Evolutionary conservation across 2,329 filamentous ascomycete species (phyloP).

Genomic region (Metarhizium sp.): DNA sequence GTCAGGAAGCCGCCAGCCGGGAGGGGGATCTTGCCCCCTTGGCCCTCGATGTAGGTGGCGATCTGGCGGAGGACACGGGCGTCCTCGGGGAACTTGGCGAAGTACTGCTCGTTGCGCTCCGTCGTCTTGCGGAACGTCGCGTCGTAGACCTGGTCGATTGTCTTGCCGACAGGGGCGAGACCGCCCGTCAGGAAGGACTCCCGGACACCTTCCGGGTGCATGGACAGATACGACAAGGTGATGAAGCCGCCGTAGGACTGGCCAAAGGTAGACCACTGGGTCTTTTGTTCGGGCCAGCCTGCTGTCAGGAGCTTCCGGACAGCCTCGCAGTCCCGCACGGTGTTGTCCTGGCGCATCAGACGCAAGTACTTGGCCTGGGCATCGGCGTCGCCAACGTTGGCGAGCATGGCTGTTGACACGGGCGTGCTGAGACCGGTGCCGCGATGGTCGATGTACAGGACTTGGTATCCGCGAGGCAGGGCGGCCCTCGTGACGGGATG

Average conservation of each 20-base stretch:
- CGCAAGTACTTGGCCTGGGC: slow-evolving; percentile 75
- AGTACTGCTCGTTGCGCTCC: slow-evolving; percentile 70
- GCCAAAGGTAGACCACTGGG: slow-evolving; percentile 78
- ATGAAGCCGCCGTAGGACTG: slow-evolving; percentile 93
- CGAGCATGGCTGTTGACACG: slow-evolving; percentile 64
- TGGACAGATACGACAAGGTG: slow-evolving; percentile 71
- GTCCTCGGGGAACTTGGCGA: slow-evolving; percentile 79
- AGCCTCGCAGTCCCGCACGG: slow-evolving; percentile 82
- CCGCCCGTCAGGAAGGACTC: slow-evolving; percentile 84
- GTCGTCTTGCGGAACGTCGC: slow-evolving; percentile 60
- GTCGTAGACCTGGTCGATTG: slow-evolving; percentile 66
- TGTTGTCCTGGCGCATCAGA: slow-evolving; percentile 80
- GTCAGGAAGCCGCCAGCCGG: slow-evolving; percentile 68
- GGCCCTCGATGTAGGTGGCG: slow-evolving; percentile 50
- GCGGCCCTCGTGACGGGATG: slow-evolving; percentile 60
- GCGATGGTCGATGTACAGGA: slow-evolving; percentile 82
- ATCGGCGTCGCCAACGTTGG: slow-evolving; percentile 27
- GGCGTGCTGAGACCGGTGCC: slow-evolving; percentile 81
- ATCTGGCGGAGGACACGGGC: slow-evolving; percentile 57
- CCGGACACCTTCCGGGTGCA: slow-evolving; percentile 65
- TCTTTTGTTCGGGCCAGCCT: slow-evolving; percentile 57
- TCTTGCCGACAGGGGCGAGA: slow-evolving; percentile 63
- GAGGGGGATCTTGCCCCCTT: slow-evolving; percentile 46
- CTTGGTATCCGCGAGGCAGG: slow-evolving; percentile 73
- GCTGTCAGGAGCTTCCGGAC: slow-evolving; percentile 66